These are phyloP conservation scores for Ophiocordyceps robertsii DNA, from an alignment of 2,329 filamentous ascomycete species.

Conservation along the genomic window DNA sequence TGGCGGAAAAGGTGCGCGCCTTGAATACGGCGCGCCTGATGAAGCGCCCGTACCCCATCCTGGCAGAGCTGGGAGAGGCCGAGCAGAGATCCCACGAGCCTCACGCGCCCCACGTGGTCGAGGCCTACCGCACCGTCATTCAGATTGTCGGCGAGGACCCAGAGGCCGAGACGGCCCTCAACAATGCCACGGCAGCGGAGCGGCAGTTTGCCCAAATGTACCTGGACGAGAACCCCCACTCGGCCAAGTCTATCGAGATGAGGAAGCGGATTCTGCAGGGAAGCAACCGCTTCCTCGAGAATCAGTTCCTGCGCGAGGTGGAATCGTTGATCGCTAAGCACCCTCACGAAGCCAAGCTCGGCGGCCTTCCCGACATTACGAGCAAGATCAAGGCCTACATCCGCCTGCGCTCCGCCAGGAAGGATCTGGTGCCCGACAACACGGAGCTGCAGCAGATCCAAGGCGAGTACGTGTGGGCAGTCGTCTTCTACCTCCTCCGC, in stretches of 20 bases:
- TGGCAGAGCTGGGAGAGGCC: slow-evolving; percentile 63
- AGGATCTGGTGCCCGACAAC: slow-evolving; percentile 73
- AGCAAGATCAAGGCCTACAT: slow-evolving; percentile 93
- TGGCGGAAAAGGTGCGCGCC: slow-evolving; percentile 64
- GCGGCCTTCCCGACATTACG: slow-evolving; percentile 73
- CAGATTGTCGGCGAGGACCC: slow-evolving; percentile 64
- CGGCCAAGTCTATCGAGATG: slow-evolving; percentile 48
- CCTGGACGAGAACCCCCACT: slow-evolving; percentile 58
- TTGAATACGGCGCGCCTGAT: slow-evolving; percentile 63
- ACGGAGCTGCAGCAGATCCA: slow-evolving; percentile 67
- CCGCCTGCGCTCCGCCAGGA: slow-evolving; percentile 62
- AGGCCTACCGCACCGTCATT: slow-evolving; percentile 72
- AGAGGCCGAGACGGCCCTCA: slow-evolving; percentile 41
- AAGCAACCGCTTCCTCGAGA: slow-evolving; percentile 68
- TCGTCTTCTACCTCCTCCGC: slow-evolving; percentile 83
- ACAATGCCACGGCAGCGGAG: slow-evolving; percentile 55
- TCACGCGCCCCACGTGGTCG: slow-evolving; percentile 60
- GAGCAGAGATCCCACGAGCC: slow-evolving; percentile 58
- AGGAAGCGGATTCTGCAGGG: slow-evolving; percentile 71
- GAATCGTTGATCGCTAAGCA: slow-evolving; percentile 69
- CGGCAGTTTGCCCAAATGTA: slow-evolving; percentile 68
- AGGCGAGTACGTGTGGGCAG: slow-evolving; percentile 82
- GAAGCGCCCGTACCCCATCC: slow-evolving; percentile 55
- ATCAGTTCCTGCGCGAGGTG: slow-evolving; percentile 64
- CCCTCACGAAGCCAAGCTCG: slow-evolving; percentile 76